Base-by-base conservation (phyloP, 352 stramenopile species). In the Phytophthora macrochlamydospora region DNA sequence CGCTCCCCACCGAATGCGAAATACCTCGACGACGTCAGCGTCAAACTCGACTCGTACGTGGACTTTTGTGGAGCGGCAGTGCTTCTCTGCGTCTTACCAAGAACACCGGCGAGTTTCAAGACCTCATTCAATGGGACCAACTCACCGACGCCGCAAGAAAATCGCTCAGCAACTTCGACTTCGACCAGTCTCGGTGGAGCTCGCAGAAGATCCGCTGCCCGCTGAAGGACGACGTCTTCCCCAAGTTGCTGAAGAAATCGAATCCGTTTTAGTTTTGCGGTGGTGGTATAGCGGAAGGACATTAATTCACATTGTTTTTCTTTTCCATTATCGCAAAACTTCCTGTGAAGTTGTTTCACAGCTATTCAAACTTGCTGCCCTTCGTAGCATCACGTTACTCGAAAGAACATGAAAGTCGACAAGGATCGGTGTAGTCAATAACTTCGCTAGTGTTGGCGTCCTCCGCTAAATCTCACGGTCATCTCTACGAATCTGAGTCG, bases 71-170 rank as follows among this genome's bases (percentile, higher is more conserved):
- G 37, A 12, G 7, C 12, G 37, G 37, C 7, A 43, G 12, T 12
- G 7, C 37, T 43, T 7, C 12, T 7, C 12, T 43, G 12, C 7
- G 12, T 7, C 12, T 13, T 43, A 43, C 37, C 7, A 12, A 43
- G 37, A 12, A 43, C 37, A 12, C 7, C 7, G 37, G 37, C 7
- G 37, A 43, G 37, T 12, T 13, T 13, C 37, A 43, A 12, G 37
- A 43, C 37, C 37, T 43, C 37, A 43, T 43, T 43, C 37, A 43
- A 43, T 43, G 37, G 37, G 37, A 43, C 37, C 37, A 43, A 43
- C 37, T 43, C 37, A 43, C 37, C 12, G 37, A 43, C 7, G 37
- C 37, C 12, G 37, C 37, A 7, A 7, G 37, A 43, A 1, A 43
- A 7, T 13, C 7, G 7, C 37, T 43, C 7, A 43, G 12, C 37